A percentile compares a stretch with the other conserved stretches of the same genome.
Conservation (phyloP, 129 eudicot species). For the Arctium minus region DNA sequence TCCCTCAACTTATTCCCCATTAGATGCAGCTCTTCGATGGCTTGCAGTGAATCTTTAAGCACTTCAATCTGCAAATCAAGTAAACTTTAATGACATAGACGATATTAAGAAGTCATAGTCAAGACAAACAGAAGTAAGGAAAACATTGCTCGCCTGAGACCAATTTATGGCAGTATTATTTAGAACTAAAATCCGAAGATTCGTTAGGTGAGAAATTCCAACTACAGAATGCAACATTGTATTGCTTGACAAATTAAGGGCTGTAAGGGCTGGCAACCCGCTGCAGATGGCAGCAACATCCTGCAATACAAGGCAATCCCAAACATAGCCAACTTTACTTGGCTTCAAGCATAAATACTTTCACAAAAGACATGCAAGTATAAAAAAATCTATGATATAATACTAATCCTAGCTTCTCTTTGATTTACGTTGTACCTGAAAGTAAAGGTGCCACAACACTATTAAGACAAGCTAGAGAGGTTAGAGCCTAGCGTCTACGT, state of each 20-base stretch:
- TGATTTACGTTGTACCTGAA: not conserved
- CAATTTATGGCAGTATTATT: slow-evolving; percentile 74
- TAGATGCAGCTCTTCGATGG: slow-evolving; percentile 87
- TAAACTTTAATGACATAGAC: not conserved
- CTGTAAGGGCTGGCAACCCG: slow-evolving; percentile 60
- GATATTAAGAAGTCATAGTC: not conserved
- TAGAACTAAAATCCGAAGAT: slow-evolving; percentile 68
- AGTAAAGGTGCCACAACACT: not conserved
- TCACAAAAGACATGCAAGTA: slow-evolving; percentile 6
- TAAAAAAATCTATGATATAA: not conserved
- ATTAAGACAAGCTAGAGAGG: not conserved
- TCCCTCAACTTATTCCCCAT: slow-evolving; percentile 68
- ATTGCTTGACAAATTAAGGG: slow-evolving; percentile 72
- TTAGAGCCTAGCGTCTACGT: not conserved
- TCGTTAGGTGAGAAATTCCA: slow-evolving; percentile 46
- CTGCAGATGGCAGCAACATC: slow-evolving; percentile 72
- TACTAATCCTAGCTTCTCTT: slow-evolving; percentile 2
- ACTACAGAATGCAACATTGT: slow-evolving; percentile 44
- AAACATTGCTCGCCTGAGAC: slow-evolving; percentile 51
- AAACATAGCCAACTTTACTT: not conserved
- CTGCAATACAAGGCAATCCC: slow-evolving; percentile 41
- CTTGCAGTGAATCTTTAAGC: slow-evolving; percentile 63
- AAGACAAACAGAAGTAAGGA: slow-evolving; percentile 9
- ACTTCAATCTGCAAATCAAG: slow-evolving; percentile 61
- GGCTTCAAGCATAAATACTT: slow-evolving; percentile 11